Conservation (phyloP, 208 protist species). For the Leishmania guyanensis region DNA sequence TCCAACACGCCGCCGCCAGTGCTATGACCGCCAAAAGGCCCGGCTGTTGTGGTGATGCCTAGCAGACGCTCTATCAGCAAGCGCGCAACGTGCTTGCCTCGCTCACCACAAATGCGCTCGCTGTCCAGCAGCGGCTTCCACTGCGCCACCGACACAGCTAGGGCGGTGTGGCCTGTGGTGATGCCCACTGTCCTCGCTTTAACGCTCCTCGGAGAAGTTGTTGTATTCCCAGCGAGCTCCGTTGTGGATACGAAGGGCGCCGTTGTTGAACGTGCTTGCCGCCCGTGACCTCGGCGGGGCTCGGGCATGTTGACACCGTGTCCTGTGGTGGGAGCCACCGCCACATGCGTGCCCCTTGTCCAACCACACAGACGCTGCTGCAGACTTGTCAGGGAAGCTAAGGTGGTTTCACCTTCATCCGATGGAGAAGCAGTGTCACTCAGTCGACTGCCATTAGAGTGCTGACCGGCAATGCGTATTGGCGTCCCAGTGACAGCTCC, state of each 20-base stretch:
- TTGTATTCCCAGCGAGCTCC: neutral
- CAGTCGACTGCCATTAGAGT: neutral
- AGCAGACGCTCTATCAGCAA: constrained; percentile 21
- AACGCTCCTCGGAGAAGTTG: neutral
- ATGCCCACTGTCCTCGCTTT: neutral
- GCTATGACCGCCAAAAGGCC: neutral
- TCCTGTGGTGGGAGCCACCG: neutral
- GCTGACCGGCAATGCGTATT: neutral
- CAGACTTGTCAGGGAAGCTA: constrained; percentile 13
- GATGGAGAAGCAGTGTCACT: neutral
- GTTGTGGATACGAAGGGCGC: neutral
- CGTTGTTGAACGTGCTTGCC: neutral
- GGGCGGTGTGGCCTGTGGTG: neutral
- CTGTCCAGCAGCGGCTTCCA: constrained; percentile 14
- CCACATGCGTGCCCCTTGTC: neutral
- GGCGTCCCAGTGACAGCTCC: neutral
- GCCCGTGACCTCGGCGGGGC: neutral
- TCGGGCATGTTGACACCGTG: neutral
- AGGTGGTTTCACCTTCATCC: neutral
- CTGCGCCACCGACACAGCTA: constrained; percentile 11
- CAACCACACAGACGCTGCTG: constrained; percentile 13
- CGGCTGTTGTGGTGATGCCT: neutral
- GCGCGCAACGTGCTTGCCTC: constrained; percentile 16
- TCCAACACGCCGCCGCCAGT: neutral
- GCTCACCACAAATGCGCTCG: constrained; percentile 17